These are phyloP conservation scores for Sclerotinia trifoliorum DNA, from an alignment of 2,329 filamentous ascomycete genomes.

Conservation along the genomic window DNA sequence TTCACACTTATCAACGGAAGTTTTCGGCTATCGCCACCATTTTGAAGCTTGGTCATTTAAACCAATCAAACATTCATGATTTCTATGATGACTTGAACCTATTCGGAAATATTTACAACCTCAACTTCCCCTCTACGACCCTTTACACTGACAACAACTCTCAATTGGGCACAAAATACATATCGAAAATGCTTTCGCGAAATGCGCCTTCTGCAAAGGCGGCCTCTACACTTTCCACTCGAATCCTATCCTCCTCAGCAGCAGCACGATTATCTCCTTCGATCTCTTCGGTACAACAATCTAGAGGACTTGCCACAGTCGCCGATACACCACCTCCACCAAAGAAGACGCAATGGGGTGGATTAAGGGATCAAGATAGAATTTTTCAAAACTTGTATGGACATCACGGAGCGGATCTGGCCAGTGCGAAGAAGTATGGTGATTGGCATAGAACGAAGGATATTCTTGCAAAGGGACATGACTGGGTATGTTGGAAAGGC, in stretches of 20 bases:
- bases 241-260: constrained; percentile 37
- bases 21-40: constrained; percentile 23
- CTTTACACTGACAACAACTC: constrained; percentile 27
- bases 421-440: constrained; percentile 94
- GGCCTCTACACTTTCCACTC: constrained; percentile 36
- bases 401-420: constrained; percentile 85
- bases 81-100: constrained; percentile 32
- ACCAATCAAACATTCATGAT: constrained; percentile 23
- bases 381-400: constrained; percentile 99
- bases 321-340: constrained; percentile 66
- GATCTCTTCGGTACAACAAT: constrained; percentile 51
- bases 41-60: constrained; percentile 12
- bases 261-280: constrained; percentile 36
- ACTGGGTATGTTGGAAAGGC: constrained; percentile 62
- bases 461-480: constrained; percentile 93
- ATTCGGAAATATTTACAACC: constrained; percentile 22
- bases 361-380: constrained; percentile 91
- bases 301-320: constrained; percentile 76
- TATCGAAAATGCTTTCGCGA: constrained; percentile 41
- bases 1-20: constrained; percentile 16
- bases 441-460: constrained; percentile 99
- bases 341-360: constrained; percentile 72
- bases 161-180: constrained; percentile 40
- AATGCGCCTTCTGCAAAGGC: constrained; percentile 39
- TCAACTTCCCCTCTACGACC: constrained; percentile 25